These are phyloP conservation scores for Angomonas ambiguus DNA, from an alignment of 208 protist species.

Conservation along the genomic window DNA sequence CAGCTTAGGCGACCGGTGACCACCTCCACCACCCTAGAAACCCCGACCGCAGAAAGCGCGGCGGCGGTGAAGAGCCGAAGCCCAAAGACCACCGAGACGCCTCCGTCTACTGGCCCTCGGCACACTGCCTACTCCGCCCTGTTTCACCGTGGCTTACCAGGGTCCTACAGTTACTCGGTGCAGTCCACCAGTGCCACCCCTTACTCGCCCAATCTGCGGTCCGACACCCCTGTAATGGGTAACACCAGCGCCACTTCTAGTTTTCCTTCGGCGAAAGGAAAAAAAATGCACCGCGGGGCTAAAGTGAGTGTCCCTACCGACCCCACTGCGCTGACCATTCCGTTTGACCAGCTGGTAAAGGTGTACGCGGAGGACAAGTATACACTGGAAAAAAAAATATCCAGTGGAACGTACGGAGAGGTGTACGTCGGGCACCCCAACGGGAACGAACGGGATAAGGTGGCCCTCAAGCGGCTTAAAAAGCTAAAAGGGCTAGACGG, in stretches of 20 bases:
- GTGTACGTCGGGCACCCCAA: conserved; percentile 82
- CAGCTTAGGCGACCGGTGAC: too few species aligned
- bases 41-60: too few species aligned
- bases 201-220: not conserved
- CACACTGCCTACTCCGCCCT: not conserved
- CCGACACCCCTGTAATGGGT: conserved; percentile 10
- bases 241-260: conserved; percentile 31
- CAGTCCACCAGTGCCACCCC: not conserved
- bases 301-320: conserved; percentile 50
- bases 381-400: conserved; percentile 79
- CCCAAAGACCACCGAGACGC: not conserved
- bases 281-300: conserved; percentile 39
- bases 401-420: conserved; percentile 96
- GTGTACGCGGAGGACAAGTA: conserved; percentile 63
- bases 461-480: conserved; percentile 87
- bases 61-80: not conserved
- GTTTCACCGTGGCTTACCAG: too few species aligned
- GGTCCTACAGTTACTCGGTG: not conserved
- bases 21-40: too few species aligned
- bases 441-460: conserved; percentile 32
- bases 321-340: conserved; percentile 25
- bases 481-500: conserved; percentile 72
- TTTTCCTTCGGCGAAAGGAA: conserved; percentile 19
- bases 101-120: not conserved
- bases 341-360: conserved; percentile 36